Base-by-base conservation (phyloP, 1,139 yeast genomes). In the Debaryomyces coudertii region DNA sequence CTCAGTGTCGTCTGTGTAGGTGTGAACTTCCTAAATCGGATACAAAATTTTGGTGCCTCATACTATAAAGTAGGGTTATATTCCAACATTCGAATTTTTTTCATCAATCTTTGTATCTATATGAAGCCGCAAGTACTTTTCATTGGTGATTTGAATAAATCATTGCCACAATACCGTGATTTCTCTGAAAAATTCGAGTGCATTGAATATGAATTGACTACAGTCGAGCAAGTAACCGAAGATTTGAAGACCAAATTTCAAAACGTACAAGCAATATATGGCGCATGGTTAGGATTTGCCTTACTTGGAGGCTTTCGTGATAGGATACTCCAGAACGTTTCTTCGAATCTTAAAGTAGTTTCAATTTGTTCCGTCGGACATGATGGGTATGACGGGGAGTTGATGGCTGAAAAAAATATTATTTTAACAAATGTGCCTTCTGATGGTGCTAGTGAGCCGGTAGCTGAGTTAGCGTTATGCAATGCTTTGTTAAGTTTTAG, bases 401-500 rank as follows among this genome's bases (percentile, higher is more conserved):
- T 60, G 8, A 55, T 72, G 68, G 55, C 58, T 12, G 64, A 67
- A 22, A 70, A 69, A 43, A 77, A 76, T n/a, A 78, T 87, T 31
- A 57, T 67, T 4, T 69, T 87, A 47, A 81, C 88, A 52, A 85
- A 88, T 61, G 83, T 82, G 15, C 90, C 90, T 0, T 77, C 86
- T 4, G 66, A 73, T 37, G 82, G 69, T 20, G 77, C 88, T 0
- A 79, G 85, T 3, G 79, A 73, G 42, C 87, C 89, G 9, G 96
- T 89, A n/a, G 90, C 95, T 1, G 96, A 89, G 55, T 65, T 83
- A 49, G 95, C 85, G 0, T 66, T 87, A 40, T 78, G 73, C 57
- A 73, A 84, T 54, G 67, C 88, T 0, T 63, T 87, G 49, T 71
- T 80, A 31, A 77, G 85, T 27, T 85, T 85, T 66, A 73, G 96